Percentiles rank a stretch among this genome's conserved stretches.
These are phyloP conservation scores for Priceomyces castillae DNA, from an alignment of 805 yeast genomes.

Conservation along the genomic window DNA sequence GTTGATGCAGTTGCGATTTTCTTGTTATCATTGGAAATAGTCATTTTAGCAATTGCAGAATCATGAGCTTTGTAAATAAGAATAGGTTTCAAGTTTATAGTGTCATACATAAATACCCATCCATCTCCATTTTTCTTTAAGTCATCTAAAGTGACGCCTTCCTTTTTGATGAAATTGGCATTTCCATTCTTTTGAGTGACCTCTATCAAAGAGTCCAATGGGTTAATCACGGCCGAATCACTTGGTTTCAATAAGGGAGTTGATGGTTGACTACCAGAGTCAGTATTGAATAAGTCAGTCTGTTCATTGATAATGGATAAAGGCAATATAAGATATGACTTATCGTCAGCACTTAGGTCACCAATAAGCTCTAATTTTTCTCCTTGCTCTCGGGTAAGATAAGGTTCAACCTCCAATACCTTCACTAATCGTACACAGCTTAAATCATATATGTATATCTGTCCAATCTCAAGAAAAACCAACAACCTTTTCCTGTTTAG, in stretches of 20 bases:
- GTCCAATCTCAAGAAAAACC: conserved; percentile 70
- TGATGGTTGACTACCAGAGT: conserved; percentile 6
- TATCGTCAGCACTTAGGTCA: conserved; percentile 35
- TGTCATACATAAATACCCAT: conserved; percentile 41
- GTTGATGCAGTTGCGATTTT: conserved; percentile 41
- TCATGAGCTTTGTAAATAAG: conserved; percentile 41
- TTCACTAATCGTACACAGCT: conserved; percentile 78
- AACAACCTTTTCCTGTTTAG: conserved; percentile 80
- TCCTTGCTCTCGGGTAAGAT: conserved; percentile 6
- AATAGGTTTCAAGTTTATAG: conserved; percentile 29
- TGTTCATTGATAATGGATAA: conserved; percentile 25
- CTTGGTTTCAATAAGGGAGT: conserved; percentile 15
- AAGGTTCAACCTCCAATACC: conserved; percentile 29
- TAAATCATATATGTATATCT: conserved; percentile 84
- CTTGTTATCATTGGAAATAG: conserved; percentile 24
- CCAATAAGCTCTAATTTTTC: conserved; percentile 24
- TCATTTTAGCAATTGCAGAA: conserved; percentile 31
- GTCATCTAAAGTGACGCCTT: conserved; percentile 24
- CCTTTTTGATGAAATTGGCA: conserved; percentile 11
- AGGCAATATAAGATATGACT: conserved; percentile 36
- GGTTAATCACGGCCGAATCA: conserved; percentile 14
- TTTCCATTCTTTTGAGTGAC: conserved; percentile 23
- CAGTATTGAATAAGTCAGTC: conserved; percentile 29
- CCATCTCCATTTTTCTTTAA: conserved; percentile 27
- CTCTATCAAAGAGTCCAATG: conserved; percentile 21